Conservation (phyloP, 352 stramenopile genomes). For the Pythium myriotylum region DNA sequence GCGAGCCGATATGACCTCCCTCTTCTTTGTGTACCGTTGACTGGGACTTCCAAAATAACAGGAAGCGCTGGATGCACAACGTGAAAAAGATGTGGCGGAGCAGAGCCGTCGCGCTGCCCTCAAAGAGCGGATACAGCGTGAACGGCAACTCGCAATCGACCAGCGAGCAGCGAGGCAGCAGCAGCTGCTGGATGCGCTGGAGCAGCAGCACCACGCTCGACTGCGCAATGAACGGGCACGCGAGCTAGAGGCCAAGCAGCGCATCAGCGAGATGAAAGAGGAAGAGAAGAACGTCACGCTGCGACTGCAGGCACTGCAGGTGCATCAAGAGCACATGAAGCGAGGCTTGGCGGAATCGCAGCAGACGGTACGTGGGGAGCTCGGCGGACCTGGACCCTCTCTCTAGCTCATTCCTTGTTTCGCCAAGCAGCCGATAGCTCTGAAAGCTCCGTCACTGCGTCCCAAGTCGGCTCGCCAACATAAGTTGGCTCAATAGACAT, state of each 20-base stretch:
- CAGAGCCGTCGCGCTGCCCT: constrained; percentile 31
- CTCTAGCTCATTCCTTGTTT: not conserved
- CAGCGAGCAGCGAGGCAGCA: constrained; percentile 44
- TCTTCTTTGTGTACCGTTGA: too few relatives aligned
- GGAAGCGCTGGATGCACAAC: constrained; percentile 45
- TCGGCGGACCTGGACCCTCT: not conserved
- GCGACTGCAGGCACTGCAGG: constrained; percentile 54
- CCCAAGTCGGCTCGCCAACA: constrained; percentile 7
- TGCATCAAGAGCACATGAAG: constrained; percentile 57
- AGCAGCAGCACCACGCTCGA: constrained; percentile 43
- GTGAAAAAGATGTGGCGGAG: constrained; percentile 45
- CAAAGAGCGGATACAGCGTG: constrained; percentile 52
- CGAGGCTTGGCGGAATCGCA: constrained; percentile 15
- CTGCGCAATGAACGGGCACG: constrained; percentile 41
- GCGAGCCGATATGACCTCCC: not conserved
- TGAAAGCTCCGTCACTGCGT: not conserved
- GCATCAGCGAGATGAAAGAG: constrained; percentile 52
- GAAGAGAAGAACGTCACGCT: constrained; percentile 59
- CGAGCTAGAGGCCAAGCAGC: constrained; percentile 38
- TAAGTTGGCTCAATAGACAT: constrained; percentile 6
- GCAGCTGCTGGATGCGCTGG: constrained; percentile 37
- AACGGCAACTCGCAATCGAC: constrained; percentile 42
- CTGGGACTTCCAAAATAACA: too few relatives aligned
- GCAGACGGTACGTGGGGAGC: constrained; percentile 15
- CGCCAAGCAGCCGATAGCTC: not conserved